These are phyloP conservation scores for Thermochaetoides thermophila DNA, from an alignment of 495 filamentous ascomycete genomes.

Conservation along the genomic window DNA sequence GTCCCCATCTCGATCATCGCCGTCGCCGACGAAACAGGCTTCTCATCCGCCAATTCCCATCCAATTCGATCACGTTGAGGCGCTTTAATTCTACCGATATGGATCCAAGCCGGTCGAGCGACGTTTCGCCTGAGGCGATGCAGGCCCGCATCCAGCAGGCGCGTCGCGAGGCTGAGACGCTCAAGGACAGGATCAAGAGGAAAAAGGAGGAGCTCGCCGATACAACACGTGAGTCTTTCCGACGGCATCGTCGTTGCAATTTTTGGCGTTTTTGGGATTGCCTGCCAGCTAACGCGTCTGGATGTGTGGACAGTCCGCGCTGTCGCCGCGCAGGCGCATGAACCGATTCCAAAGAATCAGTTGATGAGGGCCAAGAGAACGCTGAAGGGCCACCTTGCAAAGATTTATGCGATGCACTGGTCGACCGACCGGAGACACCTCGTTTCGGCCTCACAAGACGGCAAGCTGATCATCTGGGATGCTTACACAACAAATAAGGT, in stretches of 20 bases:
- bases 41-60: constrained; percentile 11
- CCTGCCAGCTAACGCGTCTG: constrained; percentile 4
- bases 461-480: constrained; percentile 99
- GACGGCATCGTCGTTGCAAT: too few relatives aligned
- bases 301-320: constrained; percentile 55
- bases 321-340: constrained; percentile 78
- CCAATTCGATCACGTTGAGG: too few relatives aligned
- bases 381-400: constrained; percentile 92
- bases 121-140: constrained; percentile 47
- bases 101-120: constrained; percentile 37
- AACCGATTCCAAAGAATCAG: constrained; percentile 74
- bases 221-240: constrained; percentile 80
- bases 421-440: constrained; percentile 96
- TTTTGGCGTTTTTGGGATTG: constrained; percentile 2
- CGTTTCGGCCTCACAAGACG: constrained; percentile 95
- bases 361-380: constrained; percentile 90
- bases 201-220: constrained; percentile 99
- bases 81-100: constrained; percentile 16
- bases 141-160: constrained; percentile 81
- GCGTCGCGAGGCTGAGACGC: constrained; percentile 88
- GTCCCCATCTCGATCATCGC: constrained; percentile 11
- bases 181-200: constrained; percentile 98
- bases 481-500: constrained; percentile 99
- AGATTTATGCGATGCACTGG: constrained; percentile 99
- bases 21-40: constrained; percentile 5